Conservation (phyloP, 192 early-diverging fungal species). For the Podila epicladia region DNA sequence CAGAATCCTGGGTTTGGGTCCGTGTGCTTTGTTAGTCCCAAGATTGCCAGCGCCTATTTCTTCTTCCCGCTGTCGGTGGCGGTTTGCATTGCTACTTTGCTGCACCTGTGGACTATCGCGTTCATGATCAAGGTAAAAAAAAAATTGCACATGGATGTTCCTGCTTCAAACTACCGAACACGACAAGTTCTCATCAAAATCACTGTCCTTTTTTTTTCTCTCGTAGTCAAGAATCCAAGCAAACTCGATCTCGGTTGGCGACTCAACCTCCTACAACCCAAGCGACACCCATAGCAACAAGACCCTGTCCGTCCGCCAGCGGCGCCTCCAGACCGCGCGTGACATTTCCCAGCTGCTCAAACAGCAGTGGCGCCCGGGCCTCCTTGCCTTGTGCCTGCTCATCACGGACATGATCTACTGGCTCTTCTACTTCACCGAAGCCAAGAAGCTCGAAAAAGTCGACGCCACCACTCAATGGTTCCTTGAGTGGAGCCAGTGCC, state of each 20-base stretch:
- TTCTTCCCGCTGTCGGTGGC: slow-evolving; percentile 27
- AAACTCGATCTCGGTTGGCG: slow-evolving; percentile 5
- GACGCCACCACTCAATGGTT: slow-evolving; percentile 11
- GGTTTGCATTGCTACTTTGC: slow-evolving; percentile 18
- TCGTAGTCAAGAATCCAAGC: slow-evolving; percentile 3
- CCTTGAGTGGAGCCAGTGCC: slow-evolving; percentile 5
- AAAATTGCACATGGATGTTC: background rate
- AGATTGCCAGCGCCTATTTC: slow-evolving; percentile 14
- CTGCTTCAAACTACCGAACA: too few species aligned
- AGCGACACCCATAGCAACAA: slow-evolving; percentile 1
- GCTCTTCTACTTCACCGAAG: slow-evolving; percentile 41
- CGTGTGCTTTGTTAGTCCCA: slow-evolving; percentile 29
- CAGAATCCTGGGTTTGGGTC: slow-evolving; percentile 33
- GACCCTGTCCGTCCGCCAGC: slow-evolving; percentile 9
- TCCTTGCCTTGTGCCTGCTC: slow-evolving; percentile 27
- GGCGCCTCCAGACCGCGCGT: slow-evolving; percentile 26
- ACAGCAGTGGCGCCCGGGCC: slow-evolving; percentile 42
- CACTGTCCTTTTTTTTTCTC: background rate
- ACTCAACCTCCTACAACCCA: slow-evolving; percentile 10
- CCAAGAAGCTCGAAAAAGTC: slow-evolving; percentile 16
- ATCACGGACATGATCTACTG: slow-evolving; percentile 26
- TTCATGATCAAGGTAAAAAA: slow-evolving; percentile 28
- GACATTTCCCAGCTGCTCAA: slow-evolving; percentile 30
- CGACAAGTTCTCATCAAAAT: background rate
- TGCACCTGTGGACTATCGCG: slow-evolving; percentile 23